phyloP scores from a whole-genome alignment of 2,329 filamentous ascomycete genomes.

The Byssochlamys sp. region DNA sequence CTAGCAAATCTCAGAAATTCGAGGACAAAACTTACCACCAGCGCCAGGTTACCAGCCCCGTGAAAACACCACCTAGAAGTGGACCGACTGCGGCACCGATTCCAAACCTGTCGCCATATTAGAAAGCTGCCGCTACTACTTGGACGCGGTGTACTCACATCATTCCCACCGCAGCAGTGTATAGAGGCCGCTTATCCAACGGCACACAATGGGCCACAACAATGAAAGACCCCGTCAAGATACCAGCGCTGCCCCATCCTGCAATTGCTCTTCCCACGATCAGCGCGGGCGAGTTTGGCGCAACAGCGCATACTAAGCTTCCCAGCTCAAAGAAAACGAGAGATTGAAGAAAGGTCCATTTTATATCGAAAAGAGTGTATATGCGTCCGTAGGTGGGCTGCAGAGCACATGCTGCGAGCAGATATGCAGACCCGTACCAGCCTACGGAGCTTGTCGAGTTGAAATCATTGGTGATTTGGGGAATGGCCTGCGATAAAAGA shows the following conservation, averaged over 20 bases:
- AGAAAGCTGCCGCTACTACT: background rate
- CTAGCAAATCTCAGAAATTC: background rate
- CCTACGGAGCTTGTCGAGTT: constrained; percentile 15
- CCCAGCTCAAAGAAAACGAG: constrained; percentile 24
- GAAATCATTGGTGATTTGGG: constrained; percentile 36
- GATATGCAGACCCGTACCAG: constrained; percentile 17
- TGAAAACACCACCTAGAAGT: constrained; percentile 28
- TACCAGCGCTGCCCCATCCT: constrained; percentile 24
- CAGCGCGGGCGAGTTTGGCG: constrained; percentile 18
- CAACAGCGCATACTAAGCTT: constrained; percentile 21
- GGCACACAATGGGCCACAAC: constrained; percentile 23
- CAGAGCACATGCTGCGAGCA: constrained; percentile 10
- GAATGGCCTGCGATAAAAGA: constrained; percentile 27
- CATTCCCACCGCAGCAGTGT: constrained; percentile 20
- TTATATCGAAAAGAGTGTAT: constrained; percentile 4
- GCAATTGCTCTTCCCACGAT: constrained; percentile 26
- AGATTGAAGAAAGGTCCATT: constrained; percentile 18
- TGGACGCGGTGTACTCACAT: constrained; percentile 3
- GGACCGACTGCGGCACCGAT: constrained; percentile 22
- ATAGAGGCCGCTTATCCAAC: constrained; percentile 23
- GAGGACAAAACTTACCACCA: constrained; percentile 9
- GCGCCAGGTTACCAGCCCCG: constrained; percentile 15
- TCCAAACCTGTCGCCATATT: constrained; percentile 11
- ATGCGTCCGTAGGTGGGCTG: background rate
- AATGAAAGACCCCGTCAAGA: constrained; percentile 36